Evolutionary conservation across 225 moss, liverwort and hornwort species (phyloP).

Genomic region (Rhytidiadelphus loreus): DNA sequence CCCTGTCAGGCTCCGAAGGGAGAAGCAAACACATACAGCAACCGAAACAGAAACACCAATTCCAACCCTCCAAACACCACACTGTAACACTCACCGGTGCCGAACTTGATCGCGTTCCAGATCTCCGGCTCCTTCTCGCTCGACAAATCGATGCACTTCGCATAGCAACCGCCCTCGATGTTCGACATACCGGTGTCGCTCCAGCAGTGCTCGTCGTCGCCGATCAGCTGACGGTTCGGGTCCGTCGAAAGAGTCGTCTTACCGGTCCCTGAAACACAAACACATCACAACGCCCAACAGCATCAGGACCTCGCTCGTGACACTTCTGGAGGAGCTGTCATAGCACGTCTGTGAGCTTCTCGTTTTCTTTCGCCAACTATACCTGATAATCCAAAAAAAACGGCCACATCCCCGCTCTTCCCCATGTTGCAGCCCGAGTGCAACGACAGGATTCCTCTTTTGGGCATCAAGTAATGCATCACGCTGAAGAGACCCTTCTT

Average conservation of each 20-base stretch:
- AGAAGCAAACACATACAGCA: not conserved
- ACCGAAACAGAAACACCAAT: not conserved
- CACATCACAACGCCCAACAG: not conserved
- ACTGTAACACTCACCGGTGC: conserved; percentile 46
- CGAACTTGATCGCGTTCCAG: conserved; percentile 97
- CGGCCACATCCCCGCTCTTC: conserved; percentile 99
- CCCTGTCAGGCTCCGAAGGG: not conserved
- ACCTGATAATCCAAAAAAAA: conserved; percentile 99
- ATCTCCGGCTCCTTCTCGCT: conserved; percentile 92
- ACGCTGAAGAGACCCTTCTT: conserved; percentile 99
- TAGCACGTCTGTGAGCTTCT: conserved; percentile 46
- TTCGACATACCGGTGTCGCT: conserved; percentile 76
- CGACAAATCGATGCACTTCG: conserved; percentile 88
- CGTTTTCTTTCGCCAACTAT: conserved; percentile 79
- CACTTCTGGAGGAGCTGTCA: not conserved
- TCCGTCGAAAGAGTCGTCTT: conserved; percentile 98
- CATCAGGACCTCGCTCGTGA: not conserved
- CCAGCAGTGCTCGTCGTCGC: conserved; percentile 99
- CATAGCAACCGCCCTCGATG: conserved; percentile 98
- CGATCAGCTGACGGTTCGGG: conserved; percentile 76
- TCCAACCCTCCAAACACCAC: too few relatives aligned
- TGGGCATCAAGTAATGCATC: conserved; percentile 99
- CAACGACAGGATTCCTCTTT: conserved; percentile 98
- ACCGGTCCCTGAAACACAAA: conserved; percentile 66
- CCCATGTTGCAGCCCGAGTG: conserved; percentile 99